Evolutionary conservation across 345 rosid genomes (phyloP), one percentile per base, ranked within the genome.

Genomic region (Hibiscus tridactylites): DNA sequence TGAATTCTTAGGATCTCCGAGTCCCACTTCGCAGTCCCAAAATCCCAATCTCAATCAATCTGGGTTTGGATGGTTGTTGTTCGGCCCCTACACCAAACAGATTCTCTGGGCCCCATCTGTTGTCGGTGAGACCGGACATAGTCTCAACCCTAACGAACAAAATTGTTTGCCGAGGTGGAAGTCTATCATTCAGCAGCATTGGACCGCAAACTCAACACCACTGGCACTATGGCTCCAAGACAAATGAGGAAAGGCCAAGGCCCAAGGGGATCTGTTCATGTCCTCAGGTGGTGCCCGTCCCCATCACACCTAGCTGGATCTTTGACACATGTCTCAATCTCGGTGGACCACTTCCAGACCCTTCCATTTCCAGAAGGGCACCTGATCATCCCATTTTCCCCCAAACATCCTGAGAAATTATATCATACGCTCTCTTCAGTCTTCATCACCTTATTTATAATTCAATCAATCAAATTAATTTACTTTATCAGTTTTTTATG

Each of bases 1-100:
- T 44, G 50, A 71, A 75, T 66, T 75, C 78, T 69, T 73, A 68
- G 58, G 73, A 74, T 76, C 69, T 80, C 66, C 62, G 75, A 76
- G 57, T 49, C 16, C 29, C 17, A 62, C 47, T 44, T 44, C 49
- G 49, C 49, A 9, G 49, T 44, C 50, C 50, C 29, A 17, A 63
- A 63, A 64, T 17, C 52, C 28, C 74, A 61, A 57, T 71, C 47
- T 50, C 19, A 62, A 56, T 50, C 19, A 62, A 56, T 61, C 50
- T 62, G 66, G 71, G 28, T 29, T 8, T 13, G 12, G 49, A 46
- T 46, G 49, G 9, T 42, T 42, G 46, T 42, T 42, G 11, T 44
- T 44, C 8, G 11, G 49, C 13, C 49, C 13, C 49, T 15, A 44
- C 49, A 44, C 49, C 28, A 9, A 10, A 64, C 68, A 4, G 57